A percentile compares a stretch with the other conserved stretches of the same genome.
Conservation (phyloP, 2,329 filamentous ascomycete species). For the Alternaria sp. region DNA sequence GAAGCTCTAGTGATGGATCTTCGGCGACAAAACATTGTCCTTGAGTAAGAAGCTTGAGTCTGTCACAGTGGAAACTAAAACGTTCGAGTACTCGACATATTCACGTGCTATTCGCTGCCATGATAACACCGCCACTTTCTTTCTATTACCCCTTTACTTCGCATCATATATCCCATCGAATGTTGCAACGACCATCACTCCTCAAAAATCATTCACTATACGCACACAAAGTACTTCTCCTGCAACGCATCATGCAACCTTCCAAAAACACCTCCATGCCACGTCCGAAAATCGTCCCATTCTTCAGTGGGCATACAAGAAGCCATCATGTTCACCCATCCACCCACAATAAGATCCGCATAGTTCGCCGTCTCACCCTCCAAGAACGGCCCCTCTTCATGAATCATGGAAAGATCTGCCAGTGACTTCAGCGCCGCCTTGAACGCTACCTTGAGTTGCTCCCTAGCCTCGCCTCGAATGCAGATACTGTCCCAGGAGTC, state of each 20-base stretch:
- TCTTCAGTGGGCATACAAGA: constrained; percentile 52
- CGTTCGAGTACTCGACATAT: not conserved
- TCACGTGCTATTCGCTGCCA: not conserved
- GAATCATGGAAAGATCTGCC: constrained; percentile 50
- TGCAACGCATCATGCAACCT: constrained; percentile 55
- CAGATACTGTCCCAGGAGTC: constrained; percentile 54
- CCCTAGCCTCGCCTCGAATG: constrained; percentile 48
- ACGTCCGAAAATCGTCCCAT: constrained; percentile 56
- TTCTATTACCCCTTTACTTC: not conserved
- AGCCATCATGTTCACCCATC: constrained; percentile 59
- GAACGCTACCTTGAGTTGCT: constrained; percentile 51
- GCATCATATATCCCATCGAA: not conserved
- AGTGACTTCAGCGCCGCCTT: constrained; percentile 51
- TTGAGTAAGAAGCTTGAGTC: constrained; percentile 9
- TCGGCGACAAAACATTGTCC: constrained; percentile 12
- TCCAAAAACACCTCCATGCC: constrained; percentile 61
- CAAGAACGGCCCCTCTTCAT: constrained; percentile 56
- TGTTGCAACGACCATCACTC: not conserved
- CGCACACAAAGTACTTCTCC: constrained; percentile 26
- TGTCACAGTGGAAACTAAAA: not conserved
- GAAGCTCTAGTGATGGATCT: constrained; percentile 21
- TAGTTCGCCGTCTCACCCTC: constrained; percentile 56
- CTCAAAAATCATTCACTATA: not conserved
- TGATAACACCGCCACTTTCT: not conserved
- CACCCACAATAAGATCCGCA: constrained; percentile 64